Percentiles rank a stretch among this genome's conserved stretches.
phyloP scores from a whole-genome alignment of 257 asterid genomes.

The Solanum infundibuliforme region DNA sequence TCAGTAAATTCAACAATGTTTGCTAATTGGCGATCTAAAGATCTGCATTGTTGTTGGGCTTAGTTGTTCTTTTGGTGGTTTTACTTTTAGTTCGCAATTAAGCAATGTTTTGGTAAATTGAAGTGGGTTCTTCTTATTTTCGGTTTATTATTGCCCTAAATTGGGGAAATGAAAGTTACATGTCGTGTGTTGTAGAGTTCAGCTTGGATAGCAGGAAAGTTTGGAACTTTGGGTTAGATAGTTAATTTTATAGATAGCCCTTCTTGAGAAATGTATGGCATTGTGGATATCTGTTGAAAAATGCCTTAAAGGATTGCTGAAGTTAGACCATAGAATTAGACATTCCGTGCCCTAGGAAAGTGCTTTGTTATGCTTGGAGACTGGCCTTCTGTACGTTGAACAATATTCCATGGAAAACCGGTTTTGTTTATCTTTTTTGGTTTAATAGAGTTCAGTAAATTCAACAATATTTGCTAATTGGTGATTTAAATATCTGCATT shows the following conservation, averaged over 20 bases:
- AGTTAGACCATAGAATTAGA: not conserved
- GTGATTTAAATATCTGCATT: constrained; percentile 8
- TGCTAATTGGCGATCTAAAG: constrained; percentile 5
- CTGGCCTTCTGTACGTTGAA: not conserved
- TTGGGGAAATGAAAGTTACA: not conserved
- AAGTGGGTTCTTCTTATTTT: not conserved
- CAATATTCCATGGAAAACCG: not conserved
- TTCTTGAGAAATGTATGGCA: not conserved
- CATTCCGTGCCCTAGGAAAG: not conserved
- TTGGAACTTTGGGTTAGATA: not conserved
- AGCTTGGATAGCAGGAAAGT: not conserved
- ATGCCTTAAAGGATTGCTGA: not conserved
- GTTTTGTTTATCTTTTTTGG: not conserved
- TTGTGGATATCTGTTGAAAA: not conserved
- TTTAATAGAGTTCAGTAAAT: constrained; percentile 3
- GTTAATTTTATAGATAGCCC: not conserved
- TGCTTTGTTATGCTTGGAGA: not conserved
- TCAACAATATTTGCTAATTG: not conserved
- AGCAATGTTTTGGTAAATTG: not conserved
- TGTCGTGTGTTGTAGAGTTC: not conserved
- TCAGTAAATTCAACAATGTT: not conserved
- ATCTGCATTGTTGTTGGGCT: constrained; percentile 22
- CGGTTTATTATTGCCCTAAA: not conserved
- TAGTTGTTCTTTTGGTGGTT: constrained; percentile 1
- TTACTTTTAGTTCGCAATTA: not conserved